These are phyloP conservation scores for Morella rubra DNA, from an alignment of 306 rosid species.

Conservation along the genomic window DNA sequence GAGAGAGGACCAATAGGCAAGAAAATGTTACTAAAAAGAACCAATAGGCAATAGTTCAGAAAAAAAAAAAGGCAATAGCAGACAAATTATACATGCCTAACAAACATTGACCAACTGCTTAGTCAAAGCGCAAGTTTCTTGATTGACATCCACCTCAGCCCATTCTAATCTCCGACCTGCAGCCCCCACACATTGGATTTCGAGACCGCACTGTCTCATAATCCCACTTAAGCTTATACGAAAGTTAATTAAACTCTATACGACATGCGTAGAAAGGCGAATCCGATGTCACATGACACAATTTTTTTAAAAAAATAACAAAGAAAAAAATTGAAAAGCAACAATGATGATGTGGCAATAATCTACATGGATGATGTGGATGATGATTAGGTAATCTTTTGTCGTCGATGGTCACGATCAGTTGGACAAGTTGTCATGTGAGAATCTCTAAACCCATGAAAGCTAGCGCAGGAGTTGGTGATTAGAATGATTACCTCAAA, in stretches of 20 bases:
- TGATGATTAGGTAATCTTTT: constrained; percentile 22
- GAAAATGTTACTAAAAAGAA: too few relatives aligned
- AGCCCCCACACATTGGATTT: constrained; percentile 11
- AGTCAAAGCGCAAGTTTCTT: not conserved
- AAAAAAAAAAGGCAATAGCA: too few relatives aligned
- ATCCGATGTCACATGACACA: constrained; percentile 15
- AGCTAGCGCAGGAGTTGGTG: constrained; percentile 37
- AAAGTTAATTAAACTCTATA: too few relatives aligned
- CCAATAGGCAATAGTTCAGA: too few relatives aligned
- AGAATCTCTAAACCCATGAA: constrained; percentile 55
- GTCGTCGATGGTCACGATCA: constrained; percentile 25
- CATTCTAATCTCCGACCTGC: not conserved
- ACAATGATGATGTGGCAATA: not conserved
- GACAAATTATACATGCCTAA: not conserved
- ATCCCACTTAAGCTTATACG: too few relatives aligned
- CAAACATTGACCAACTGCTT: not conserved
- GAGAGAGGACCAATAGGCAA: too few relatives aligned
- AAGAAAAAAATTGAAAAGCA: not conserved
- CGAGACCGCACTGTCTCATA: not conserved
- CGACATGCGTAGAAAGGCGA: constrained; percentile 11
- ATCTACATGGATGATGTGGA: constrained; percentile 20
- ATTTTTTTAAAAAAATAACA: not conserved
- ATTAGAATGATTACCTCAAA: constrained; percentile 64
- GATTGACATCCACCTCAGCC: not conserved
- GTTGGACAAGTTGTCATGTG: constrained; percentile 45